phyloP scores from a whole-genome alignment of 2,329 filamentous ascomycete species.

The Zymoseptoria pseudotritici region DNA sequence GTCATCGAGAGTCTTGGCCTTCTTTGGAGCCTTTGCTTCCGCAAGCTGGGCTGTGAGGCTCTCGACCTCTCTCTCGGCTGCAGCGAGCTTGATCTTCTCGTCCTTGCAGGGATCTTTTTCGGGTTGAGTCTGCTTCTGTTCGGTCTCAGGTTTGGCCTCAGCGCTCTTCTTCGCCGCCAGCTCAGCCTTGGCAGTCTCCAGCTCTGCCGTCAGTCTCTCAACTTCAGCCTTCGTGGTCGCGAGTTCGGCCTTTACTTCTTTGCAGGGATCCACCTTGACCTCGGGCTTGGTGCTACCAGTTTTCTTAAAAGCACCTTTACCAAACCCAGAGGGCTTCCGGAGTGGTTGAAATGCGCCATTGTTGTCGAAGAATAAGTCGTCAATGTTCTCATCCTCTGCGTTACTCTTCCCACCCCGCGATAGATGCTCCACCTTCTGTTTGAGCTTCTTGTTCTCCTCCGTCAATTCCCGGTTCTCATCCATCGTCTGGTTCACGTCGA shows the following conservation, averaged over 20 bases:
- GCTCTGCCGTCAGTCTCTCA: background rate
- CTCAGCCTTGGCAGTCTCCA: background rate
- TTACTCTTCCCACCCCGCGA: too few species aligned
- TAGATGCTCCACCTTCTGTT: too few species aligned
- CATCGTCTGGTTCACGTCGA: too few species aligned
- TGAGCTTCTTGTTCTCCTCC: too few species aligned
- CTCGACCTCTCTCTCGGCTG: background rate
- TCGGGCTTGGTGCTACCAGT: background rate
- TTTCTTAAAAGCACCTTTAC: too few species aligned
- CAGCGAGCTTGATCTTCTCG: background rate
- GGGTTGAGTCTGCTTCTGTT: background rate
- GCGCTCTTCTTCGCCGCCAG: background rate
- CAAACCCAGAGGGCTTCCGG: too few species aligned
- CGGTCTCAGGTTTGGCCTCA: background rate
- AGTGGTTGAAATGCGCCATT: too few species aligned
- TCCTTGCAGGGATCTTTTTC: background rate
- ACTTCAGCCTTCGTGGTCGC: background rate
- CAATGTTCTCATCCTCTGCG: too few species aligned
- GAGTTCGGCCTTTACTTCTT: background rate
- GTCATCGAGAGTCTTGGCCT: background rate
- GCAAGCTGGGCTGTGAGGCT: background rate
- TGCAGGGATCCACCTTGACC: background rate
- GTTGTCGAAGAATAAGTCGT: too few species aligned
- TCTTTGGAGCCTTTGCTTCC: background rate
- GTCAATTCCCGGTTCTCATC: too few species aligned